Percentiles rank a stretch among this genome's conserved stretches.
These are phyloP conservation scores for Aspergillus mulundensis DNA, from an alignment of 495 filamentous ascomycete genomes.

Conservation along the genomic window DNA sequence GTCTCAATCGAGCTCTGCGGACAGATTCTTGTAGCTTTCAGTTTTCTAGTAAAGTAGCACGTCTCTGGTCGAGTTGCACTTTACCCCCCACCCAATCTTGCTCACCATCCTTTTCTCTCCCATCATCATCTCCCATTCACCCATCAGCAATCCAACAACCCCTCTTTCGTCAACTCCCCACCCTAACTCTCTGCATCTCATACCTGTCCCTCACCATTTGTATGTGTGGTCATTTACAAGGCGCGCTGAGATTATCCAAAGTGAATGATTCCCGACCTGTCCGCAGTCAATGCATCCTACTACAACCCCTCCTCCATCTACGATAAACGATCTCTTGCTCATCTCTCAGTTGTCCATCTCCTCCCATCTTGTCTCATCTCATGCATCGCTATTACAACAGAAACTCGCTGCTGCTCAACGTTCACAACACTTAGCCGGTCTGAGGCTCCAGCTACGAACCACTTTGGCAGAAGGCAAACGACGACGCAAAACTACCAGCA, in stretches of 20 bases:
- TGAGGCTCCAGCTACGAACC: not conserved
- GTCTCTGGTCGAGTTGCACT: not conserved
- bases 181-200: not conserved
- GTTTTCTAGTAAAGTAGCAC: not conserved
- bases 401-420: no score
- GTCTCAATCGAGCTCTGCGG: slow-evolving; percentile 1
- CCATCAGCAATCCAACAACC: not conserved
- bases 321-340: no score
- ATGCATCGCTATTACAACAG: no score
- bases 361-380: no score
- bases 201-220: no score
- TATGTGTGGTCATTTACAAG: no score
- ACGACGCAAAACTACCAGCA: not conserved
- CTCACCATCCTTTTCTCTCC: not conserved
- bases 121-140: not conserved
- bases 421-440: no score
- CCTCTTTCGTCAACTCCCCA: not conserved
- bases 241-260: no score
- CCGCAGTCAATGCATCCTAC: no score
- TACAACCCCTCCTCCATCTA: no score
- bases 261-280: no score
- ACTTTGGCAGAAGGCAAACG: not conserved
- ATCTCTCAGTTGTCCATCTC: no score
- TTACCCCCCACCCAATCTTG: not conserved
- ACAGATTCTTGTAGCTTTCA: not conserved